phyloP scores from a whole-genome alignment of 371 early-diverging fungal genomes.

The Mucor velutinosus region DNA sequence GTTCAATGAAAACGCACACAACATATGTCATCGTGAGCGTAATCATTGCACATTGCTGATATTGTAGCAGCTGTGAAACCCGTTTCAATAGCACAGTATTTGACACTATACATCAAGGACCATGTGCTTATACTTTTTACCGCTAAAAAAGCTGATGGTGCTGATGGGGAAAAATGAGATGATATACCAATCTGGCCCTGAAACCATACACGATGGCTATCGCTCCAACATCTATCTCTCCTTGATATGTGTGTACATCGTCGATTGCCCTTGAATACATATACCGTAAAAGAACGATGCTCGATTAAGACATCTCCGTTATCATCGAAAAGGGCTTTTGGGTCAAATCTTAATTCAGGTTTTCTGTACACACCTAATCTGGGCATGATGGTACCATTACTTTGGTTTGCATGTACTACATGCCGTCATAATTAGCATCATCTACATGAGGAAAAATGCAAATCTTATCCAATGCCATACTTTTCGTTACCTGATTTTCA shows the following conservation, averaged over 20 bases:
- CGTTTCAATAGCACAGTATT: background rate
- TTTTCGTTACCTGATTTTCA: background rate
- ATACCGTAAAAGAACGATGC: too few species aligned
- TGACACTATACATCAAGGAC: background rate
- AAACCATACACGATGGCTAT: background rate
- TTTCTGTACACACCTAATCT: background rate
- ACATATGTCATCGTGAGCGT: background rate
- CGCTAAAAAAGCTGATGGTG: background rate
- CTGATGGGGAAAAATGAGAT: background rate
- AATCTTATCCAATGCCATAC: background rate
- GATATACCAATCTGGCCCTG: background rate
- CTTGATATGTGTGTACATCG: too few species aligned
- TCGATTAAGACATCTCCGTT: too few species aligned
- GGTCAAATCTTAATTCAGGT: too few species aligned
- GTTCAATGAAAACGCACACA: background rate
- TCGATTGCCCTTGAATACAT: too few species aligned
- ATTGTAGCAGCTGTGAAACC: background rate
- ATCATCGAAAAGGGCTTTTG: too few species aligned
- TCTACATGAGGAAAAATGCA: background rate
- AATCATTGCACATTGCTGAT: background rate
- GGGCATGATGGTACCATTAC: background rate
- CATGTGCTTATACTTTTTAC: background rate
- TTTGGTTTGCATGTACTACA: background rate
- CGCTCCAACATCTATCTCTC: background rate
- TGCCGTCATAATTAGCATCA: background rate